Conservation (phyloP, 2,329 filamentous ascomycete genomes). For the Pseudogymnoascus sp. region DNA sequence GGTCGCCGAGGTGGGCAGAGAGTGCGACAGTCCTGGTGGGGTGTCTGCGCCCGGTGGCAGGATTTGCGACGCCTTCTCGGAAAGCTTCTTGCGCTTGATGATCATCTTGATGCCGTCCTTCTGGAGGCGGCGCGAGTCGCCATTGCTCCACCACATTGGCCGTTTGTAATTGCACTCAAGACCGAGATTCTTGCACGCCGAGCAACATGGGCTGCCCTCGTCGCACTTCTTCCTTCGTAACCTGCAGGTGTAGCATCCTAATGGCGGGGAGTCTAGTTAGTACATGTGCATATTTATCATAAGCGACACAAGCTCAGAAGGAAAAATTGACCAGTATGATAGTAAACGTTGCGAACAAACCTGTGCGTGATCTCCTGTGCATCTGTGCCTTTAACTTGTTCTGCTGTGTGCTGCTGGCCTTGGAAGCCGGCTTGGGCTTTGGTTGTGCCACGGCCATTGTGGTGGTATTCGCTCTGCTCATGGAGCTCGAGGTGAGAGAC, state of each 20-base stretch:
- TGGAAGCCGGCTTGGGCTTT: conserved; percentile 51
- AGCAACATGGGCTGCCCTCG: conserved; percentile 54
- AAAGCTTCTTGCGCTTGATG: conserved; percentile 94
- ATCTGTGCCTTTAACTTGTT: conserved; percentile 70
- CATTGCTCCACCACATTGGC: conserved; percentile 95
- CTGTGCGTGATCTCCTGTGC: conserved; percentile 90
- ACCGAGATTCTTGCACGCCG: conserved; percentile 61
- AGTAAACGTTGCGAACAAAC: conserved; percentile 45
- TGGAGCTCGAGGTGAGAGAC: conserved; percentile 49
- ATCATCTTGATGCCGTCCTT: conserved; percentile 96
- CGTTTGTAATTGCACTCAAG: conserved; percentile 93
- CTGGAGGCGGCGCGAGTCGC: conserved; percentile 72
- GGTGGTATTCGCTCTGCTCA: conserved; percentile 26
- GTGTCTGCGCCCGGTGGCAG: conserved; percentile 46
- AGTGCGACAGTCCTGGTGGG: conserved; percentile 72
- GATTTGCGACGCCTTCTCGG: conserved; percentile 65
- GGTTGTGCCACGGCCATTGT: conserved; percentile 52
- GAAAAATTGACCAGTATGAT: conserved; percentile 20
- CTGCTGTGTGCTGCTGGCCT: conserved; percentile 40
- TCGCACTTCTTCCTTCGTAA: conserved; percentile 63
- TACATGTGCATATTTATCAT: conserved; percentile 25
- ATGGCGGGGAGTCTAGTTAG: conserved; percentile 19
- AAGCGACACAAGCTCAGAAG: conserved; percentile 13
- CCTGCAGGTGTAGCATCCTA: conserved; percentile 61
- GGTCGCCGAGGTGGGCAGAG: conserved; percentile 70